Conservation (phyloP, 805 yeast genomes). For the Wickerhamiella vanderwaltii region DNA sequence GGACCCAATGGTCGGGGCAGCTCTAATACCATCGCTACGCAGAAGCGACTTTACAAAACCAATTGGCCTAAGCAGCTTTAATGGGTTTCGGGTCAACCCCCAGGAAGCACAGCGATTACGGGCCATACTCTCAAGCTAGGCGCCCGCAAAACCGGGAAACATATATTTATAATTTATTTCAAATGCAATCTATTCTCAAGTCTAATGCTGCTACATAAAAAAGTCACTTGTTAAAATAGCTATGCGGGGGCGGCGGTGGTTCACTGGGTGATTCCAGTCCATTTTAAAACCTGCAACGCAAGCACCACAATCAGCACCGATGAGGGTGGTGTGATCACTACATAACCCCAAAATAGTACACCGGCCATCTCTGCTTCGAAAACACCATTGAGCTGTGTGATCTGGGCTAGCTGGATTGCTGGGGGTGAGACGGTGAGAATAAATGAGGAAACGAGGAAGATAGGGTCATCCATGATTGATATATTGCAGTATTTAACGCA, state of each 20-base stretch:
- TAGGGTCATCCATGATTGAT: conserved; percentile 42
- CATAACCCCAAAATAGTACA: conserved; percentile 57
- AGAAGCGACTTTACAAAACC: conserved; percentile 9
- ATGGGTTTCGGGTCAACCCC: not conserved
- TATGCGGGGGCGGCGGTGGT: too few species aligned
- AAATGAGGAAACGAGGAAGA: conserved; percentile 47
- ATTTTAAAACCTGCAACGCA: conserved; percentile 42
- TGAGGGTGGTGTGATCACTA: conserved; percentile 45
- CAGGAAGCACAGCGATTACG: not conserved
- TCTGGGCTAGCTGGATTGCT: conserved; percentile 55
- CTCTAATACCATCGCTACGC: conserved; percentile 5
- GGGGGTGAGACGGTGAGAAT: conserved; percentile 53
- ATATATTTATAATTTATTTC: too few species aligned
- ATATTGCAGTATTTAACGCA: conserved; percentile 41
- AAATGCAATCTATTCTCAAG: not conserved
- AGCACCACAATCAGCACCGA: conserved; percentile 44
- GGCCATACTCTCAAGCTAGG: not conserved
- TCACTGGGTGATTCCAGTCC: conserved; percentile 30
- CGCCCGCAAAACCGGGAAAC: too few species aligned
- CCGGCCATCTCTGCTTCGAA: conserved; percentile 56
- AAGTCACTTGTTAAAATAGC: too few species aligned
- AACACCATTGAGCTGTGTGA: conserved; percentile 47
- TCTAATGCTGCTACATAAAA: too few species aligned
- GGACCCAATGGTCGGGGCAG: conserved; percentile 10
- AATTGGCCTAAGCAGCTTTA: not conserved